Base-by-base conservation (phyloP, 2,329 filamentous ascomycete species). In the Passalora sequoiae region DNA sequence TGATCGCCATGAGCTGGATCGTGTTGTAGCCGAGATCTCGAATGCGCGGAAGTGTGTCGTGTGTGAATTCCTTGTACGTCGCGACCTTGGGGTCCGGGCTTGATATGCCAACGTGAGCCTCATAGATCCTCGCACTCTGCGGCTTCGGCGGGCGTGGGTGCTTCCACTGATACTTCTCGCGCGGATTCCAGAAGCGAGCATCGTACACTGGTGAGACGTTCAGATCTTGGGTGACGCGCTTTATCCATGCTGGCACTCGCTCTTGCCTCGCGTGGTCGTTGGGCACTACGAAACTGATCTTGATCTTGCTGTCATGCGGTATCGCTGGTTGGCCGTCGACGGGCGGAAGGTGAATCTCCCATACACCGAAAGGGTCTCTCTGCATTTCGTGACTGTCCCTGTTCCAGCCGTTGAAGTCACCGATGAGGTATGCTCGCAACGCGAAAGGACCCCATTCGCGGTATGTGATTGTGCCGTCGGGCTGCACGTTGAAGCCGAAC, bases 91-190 rank as follows among this genome's bases (percentile, higher is more conserved):
- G 79, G 53, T 97, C 91, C 1, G 89, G 87, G 2, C 88, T 92
- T 4, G 91, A 96, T 56, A 98, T 98, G 38, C 92, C 92, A 30
- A 98, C 89, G 61, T 98, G 92, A n/a, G 92, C 92, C 69, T 98
- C 92, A 68, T 98, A 98, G 46, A 98, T 89, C 38, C 92, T 83
- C n/a, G 79, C 80, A 58, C 89, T 95, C 44, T 74, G 66, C 1
- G 92, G 92, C 73, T 91, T 94, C 65, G 82, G 81, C 5, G 91
- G 92, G 38, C 84, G 78, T 35, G 77, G 59, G 66, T 97, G 78
- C 70, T 94, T 89, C 76, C 94, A 94, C 42, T 78, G 73, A 65
- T 97, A 97, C 60, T 72, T 79, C 61, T 94, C 81, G 3, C 89
- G 88, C 24, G 92, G 92, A 63, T 97, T 96, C 92, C 92, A 98